Evolutionary conservation across 257 asterid genomes (phyloP), one percentile per base, ranked within the genome.

Genomic region (Eucommia ulmoides): DNA sequence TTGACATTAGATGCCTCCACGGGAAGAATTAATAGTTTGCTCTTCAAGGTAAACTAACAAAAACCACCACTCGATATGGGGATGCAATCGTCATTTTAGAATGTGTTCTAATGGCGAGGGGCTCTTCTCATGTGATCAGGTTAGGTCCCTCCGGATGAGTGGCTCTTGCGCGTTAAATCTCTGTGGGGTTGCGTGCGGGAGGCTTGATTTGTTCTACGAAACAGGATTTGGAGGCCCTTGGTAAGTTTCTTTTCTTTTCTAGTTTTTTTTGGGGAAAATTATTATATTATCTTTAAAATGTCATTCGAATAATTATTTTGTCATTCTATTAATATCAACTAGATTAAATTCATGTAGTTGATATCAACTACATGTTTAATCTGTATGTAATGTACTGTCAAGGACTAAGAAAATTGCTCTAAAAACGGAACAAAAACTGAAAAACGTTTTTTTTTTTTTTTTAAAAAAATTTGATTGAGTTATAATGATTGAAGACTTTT

Each of bases 151-250:
- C 7, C 76, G 93, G 20, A 87, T 83, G 94, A 76, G 81, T 63
- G 94, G 96, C 52, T 87, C 96, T 21, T 80, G 94, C 69, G 94
- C 96, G 26, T 55, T 83, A 57, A 78, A 87, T 69, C 94, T 87
- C 24, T 83, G 94, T 49, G 94, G 96, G 51, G 59, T 87, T 65
- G 94, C 96, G 20, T 70, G 93, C 50, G 94, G 93, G 53, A 80
- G 94, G 74, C 74, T 87, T 55, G 97, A 87, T 62, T 65, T 87
- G 16, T 76, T 81, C 76, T 87, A 83, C 52, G 91, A 78, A 69
- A 50, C 38, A 46, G 94, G 89, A 50, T 87, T 72, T 44, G 97
- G 97, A 52, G 94, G 94, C 47, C 93, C 93, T 23, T 87, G 97
- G 86, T 74, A 73, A 59, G 66, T 46, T 61, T 41, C 25, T 0